Evolutionary conservation across 768 basidiomycete species (phyloP).

Genomic region (Boletus fagicola): DNA sequence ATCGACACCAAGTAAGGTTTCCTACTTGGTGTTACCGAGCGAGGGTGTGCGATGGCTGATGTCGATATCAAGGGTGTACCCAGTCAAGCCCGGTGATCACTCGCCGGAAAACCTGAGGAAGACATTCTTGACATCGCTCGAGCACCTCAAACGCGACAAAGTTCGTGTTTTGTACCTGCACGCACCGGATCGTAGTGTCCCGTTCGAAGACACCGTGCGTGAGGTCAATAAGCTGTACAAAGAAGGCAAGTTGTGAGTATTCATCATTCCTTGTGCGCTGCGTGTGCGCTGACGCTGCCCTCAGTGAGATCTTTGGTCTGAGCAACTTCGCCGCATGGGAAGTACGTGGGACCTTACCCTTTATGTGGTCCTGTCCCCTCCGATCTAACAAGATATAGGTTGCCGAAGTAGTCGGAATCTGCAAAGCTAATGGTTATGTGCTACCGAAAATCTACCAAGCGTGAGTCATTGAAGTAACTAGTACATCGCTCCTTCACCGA

Average conservation of each 20-base stretch:
- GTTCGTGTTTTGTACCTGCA: slow-evolving; percentile 57
- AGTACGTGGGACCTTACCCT: slow-evolving; percentile 22
- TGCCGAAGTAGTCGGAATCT: slow-evolving; percentile 58
- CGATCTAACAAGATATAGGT: slow-evolving; percentile 34
- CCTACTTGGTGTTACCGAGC: neutral
- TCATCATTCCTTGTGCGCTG: neutral
- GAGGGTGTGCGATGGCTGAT: slow-evolving; percentile 1
- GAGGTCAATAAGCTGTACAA: slow-evolving; percentile 54
- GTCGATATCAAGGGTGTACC: slow-evolving; percentile 37
- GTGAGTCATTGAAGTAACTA: slow-evolving; percentile 27
- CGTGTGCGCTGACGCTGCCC: neutral
- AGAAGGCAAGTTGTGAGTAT: slow-evolving; percentile 53
- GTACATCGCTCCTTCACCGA: neutral
- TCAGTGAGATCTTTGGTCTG: slow-evolving; percentile 57
- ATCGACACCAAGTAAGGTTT: slow-evolving; percentile 48
- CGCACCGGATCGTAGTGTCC: slow-evolving; percentile 55
- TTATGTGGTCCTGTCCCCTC: neutral
- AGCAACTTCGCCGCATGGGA: slow-evolving; percentile 63
- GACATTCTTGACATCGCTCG: slow-evolving; percentile 46
- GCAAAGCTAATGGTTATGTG: slow-evolving; percentile 52
- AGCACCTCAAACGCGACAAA: slow-evolving; percentile 44
- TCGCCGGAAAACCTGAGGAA: slow-evolving; percentile 40
- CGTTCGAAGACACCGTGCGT: slow-evolving; percentile 54
- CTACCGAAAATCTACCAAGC: slow-evolving; percentile 57
- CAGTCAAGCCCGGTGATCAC: slow-evolving; percentile 42